Conservation (phyloP, 1,284 basidiomycete species). For the Papiliotrema terrestris region DNA sequence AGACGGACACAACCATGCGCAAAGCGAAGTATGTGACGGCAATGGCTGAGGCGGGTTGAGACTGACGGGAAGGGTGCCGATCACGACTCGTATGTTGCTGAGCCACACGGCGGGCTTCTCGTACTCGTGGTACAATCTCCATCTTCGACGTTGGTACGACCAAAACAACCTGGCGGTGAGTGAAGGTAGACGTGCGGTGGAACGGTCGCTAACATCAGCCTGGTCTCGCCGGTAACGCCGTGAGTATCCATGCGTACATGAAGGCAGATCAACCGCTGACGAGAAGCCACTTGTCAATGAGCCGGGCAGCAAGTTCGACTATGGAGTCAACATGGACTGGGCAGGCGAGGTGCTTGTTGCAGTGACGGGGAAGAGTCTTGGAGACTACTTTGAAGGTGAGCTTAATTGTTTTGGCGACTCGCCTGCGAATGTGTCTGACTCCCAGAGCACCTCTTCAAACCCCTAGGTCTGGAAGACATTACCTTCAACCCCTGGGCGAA, state of each 20-base stretch:
- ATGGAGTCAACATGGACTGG: conserved; percentile 42
- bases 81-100: conserved; percentile 33
- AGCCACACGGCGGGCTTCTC: conserved; percentile 28
- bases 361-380: conserved; percentile 23
- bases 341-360: conserved; percentile 32
- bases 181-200: neutral
- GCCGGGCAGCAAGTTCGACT: conserved; percentile 28
- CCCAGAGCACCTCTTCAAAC: conserved; percentile 16
- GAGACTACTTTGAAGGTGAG: conserved; percentile 24
- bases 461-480: conserved; percentile 18
- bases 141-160: conserved; percentile 17
- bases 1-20: neutral
- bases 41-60: neutral
- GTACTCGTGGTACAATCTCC: conserved; percentile 14
- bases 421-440: neutral
- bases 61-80: conserved; percentile 8
- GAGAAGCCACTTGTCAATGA: conserved; percentile 24
- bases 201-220: neutral
- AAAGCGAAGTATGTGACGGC: neutral
- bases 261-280: conserved; percentile 4
- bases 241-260: conserved; percentile 3
- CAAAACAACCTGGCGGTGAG: conserved; percentile 13
- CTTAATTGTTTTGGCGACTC: neutral
- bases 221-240: neutral
- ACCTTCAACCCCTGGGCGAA: conserved; percentile 11